Conservation (phyloP, 2,329 filamentous ascomycete genomes). For the Botrytis fragariae region DNA sequence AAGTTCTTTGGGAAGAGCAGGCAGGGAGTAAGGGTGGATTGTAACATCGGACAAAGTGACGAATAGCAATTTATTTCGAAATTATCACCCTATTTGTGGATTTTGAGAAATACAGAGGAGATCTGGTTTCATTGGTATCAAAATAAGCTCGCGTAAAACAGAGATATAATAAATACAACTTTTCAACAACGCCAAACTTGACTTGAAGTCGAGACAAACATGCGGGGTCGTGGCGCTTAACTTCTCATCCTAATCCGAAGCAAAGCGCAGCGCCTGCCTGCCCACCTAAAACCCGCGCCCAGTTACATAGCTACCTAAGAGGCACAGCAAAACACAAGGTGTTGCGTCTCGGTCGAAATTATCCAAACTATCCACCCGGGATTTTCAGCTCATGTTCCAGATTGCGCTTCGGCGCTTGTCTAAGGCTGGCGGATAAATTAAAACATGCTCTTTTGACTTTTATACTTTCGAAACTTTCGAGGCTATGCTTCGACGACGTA, state of each 20-base stretch:
- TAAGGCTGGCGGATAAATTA: not conserved
- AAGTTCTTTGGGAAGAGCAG: not conserved
- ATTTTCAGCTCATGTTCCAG: not conserved
- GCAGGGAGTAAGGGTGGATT: not conserved
- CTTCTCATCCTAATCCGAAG: not conserved
- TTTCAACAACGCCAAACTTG: not conserved
- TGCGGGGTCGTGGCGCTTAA: conserved; percentile 17
- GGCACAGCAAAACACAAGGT: not conserved
- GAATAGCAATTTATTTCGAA: not conserved
- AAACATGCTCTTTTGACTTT: not conserved
- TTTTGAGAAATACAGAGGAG: not conserved
- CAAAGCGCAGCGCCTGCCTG: not conserved
- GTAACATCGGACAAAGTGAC: not conserved
- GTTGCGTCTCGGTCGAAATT: not conserved
- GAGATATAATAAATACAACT: not conserved
- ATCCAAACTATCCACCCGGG: not conserved
- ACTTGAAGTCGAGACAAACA: conserved; percentile 4
- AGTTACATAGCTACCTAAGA: not conserved
- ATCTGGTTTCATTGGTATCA: not conserved
- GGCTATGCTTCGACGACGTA: not conserved
- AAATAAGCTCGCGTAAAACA: not conserved
- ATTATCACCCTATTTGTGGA: not conserved
- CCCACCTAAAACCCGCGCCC: not conserved
- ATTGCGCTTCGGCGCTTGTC: conserved; percentile 13
- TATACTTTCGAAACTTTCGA: not conserved